These are phyloP conservation scores for Blastosporella zonata DNA, from an alignment of 1,284 basidiomycete species.

Conservation along the genomic window DNA sequence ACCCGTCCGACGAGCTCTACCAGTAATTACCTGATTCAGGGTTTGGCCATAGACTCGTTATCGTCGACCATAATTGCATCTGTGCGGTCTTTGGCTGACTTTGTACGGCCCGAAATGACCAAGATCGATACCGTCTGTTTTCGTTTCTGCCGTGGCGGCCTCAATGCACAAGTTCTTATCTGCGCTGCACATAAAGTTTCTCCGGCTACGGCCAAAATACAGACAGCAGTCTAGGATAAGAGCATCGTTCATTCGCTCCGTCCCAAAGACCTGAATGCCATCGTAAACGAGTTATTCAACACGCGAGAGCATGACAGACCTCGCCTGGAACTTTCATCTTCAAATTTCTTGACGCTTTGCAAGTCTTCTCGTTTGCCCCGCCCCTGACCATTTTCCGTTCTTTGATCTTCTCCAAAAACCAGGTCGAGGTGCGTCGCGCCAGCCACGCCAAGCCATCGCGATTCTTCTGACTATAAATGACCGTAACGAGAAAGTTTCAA, in stretches of 20 bases:
- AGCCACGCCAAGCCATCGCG: conserved; percentile 58
- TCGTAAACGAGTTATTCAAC: background rate
- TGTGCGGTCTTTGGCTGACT: conserved; percentile 37
- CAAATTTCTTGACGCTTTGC: conserved; percentile 55
- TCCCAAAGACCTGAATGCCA: conserved; percentile 17
- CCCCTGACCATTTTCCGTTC: conserved; percentile 57
- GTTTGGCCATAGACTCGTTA: conserved; percentile 28
- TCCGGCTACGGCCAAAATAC: conserved; percentile 45
- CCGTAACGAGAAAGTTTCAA: background rate
- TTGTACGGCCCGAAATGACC: conserved; percentile 34
- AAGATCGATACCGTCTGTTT: conserved; percentile 23
- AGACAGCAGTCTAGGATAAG: conserved; percentile 71
- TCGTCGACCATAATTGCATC: conserved; percentile 65
- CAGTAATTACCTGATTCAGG: conserved; percentile 49
- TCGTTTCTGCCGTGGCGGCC: conserved; percentile 25
- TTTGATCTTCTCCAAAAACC: conserved; percentile 65
- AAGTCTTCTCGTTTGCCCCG: conserved; percentile 66
- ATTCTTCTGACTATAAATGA: conserved; percentile 56
- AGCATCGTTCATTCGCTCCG: conserved; percentile 54
- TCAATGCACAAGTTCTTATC: conserved; percentile 64
- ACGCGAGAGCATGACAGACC: conserved; percentile 29
- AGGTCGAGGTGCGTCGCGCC: conserved; percentile 66
- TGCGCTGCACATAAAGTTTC: conserved; percentile 54
- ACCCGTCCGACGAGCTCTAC: conserved; percentile 53
- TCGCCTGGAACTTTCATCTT: conserved; percentile 44